phyloP scores from a whole-genome alignment of 129 eudicot species.

The Arctium minus region DNA sequence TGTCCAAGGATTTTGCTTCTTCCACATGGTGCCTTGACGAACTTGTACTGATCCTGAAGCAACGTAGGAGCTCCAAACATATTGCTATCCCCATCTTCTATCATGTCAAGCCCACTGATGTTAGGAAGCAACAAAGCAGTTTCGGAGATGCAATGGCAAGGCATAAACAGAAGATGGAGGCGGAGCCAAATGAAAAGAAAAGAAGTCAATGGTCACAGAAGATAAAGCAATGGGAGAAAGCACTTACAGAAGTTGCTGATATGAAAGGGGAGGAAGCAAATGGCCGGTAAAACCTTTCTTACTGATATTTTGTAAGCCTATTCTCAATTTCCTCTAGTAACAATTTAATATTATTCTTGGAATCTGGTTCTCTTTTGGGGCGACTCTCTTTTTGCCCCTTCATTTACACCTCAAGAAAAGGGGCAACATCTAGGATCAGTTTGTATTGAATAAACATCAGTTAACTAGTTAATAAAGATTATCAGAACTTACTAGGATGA shows the following conservation, averaged over 20 bases:
- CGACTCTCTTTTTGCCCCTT: too few relatives aligned
- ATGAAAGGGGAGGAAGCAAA: constrained; percentile 11
- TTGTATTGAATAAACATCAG: too few relatives aligned
- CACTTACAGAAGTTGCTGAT: constrained; percentile 4
- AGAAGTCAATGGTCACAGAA: neutral
- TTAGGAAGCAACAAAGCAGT: neutral
- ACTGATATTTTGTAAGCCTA: neutral
- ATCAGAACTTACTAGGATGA: neutral
- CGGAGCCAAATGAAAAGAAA: neutral
- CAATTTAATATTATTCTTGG: neutral
- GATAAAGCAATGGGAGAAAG: constrained; percentile 1
- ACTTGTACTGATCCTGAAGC: neutral
- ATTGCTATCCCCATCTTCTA: neutral
- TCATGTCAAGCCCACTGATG: neutral
- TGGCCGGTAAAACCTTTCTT: neutral
- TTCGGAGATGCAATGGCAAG: constrained; percentile 9
- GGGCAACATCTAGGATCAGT: too few relatives aligned
- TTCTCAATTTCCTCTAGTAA: neutral
- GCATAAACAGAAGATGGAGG: neutral
- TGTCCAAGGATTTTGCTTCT: neutral
- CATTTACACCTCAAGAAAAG: too few relatives aligned
- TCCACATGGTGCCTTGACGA: constrained; percentile 1
- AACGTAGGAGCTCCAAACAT: neutral
- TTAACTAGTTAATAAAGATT: too few relatives aligned
- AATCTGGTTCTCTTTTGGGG: neutral